A percentile compares a stretch with the other conserved stretches of the same genome.
Evolutionary conservation across 2,329 filamentous ascomycete genomes (phyloP).

Genomic region (Pestalotiopsis sp.): DNA sequence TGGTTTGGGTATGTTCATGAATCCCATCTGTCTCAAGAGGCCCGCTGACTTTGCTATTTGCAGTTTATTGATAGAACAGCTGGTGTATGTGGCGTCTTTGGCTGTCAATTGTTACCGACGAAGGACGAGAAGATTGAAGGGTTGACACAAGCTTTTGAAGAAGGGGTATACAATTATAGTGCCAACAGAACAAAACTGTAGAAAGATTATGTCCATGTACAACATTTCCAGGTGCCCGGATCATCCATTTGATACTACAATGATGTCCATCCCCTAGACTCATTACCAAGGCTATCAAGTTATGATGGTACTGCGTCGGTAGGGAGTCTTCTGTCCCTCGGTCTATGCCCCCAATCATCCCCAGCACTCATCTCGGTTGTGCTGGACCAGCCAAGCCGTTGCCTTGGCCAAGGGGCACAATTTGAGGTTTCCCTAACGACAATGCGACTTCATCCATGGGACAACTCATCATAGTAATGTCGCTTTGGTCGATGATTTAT

Average conservation of each 20-base stretch:
- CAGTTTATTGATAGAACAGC: conserved; percentile 15
- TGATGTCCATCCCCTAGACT: background rate
- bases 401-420: background rate
- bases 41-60: background rate
- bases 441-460: background rate
- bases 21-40: background rate
- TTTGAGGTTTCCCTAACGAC: background rate
- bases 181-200: conserved; percentile 2
- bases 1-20: conserved; percentile 43
- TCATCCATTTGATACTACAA: background rate
- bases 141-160: conserved; percentile 14
- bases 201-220: background rate
- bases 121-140: conserved; percentile 12
- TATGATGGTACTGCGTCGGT: background rate
- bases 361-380: background rate
- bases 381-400: background rate
- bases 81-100: conserved; percentile 17
- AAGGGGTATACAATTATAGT: conserved; percentile 10
- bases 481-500: background rate
- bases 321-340: background rate
- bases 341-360: background rate
- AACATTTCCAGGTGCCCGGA: background rate
- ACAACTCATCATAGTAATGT: background rate
- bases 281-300: background rate
- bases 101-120: conserved; percentile 13